These are phyloP conservation scores for Eucalyptus marginata DNA, from an alignment of 345 rosid genomes.

Conservation along the genomic window DNA sequence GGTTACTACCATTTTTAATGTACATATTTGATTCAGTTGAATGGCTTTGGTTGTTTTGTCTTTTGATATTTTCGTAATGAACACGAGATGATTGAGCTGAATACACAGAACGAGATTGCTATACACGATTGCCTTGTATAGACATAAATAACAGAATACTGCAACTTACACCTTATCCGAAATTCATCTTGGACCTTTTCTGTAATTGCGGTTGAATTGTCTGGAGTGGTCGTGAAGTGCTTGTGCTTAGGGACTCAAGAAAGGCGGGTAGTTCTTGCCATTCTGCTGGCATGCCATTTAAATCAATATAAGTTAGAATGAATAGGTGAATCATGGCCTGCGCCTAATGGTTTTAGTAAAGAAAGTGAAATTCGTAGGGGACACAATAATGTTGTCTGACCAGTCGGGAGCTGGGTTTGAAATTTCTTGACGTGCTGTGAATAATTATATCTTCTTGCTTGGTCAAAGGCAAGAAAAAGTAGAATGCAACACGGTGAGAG, in stretches of 20 bases:
- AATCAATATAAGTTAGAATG: background rate
- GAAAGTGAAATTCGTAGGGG: background rate
- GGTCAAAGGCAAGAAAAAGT: background rate
- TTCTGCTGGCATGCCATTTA: background rate
- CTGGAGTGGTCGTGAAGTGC: background rate
- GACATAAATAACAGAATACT: background rate
- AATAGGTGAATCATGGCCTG: background rate
- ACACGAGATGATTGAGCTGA: background rate
- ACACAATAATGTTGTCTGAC: background rate
- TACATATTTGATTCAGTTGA: background rate
- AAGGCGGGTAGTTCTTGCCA: background rate
- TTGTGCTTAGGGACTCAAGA: background rate
- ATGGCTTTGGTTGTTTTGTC: background rate
- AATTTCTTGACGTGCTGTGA: background rate
- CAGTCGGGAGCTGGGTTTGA: background rate
- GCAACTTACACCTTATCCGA: background rate
- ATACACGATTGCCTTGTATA: background rate
- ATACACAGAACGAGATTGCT: background rate
- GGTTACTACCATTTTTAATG: background rate
- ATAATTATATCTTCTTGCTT: background rate
- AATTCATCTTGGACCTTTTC: background rate
- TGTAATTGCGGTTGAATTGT: background rate
- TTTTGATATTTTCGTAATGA: background rate
- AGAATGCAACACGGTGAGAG: background rate
- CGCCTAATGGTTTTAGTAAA: background rate